Base-by-base conservation (phyloP, 345 rosid species). In the Arabis hirsuta region DNA sequence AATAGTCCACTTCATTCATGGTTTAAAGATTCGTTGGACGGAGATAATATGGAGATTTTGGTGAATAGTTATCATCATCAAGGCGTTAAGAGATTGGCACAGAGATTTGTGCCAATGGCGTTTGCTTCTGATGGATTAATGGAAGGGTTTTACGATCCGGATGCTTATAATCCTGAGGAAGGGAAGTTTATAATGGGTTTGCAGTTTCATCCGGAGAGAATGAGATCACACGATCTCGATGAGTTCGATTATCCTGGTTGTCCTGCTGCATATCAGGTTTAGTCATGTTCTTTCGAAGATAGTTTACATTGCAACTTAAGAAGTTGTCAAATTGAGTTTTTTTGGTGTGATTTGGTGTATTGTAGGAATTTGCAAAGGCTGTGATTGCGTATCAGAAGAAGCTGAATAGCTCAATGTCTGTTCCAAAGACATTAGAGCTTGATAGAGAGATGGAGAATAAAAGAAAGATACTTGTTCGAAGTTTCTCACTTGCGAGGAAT, bases 361-460 rank as follows among this genome's bases (percentile, higher is more conserved):
- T 77, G 75, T 76, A 91, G 96, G 97, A 88, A 69, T 90, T 90
- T 75, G 96, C 90, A 58, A 88, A 87, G 81, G 96, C 98, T 0
- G 98, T 90, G 63, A 73, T 84, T 60, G 84, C 90, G 4, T 90
- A 88, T 79, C 96, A 90, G 66, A 90, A 88, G 85, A 93, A 83
- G 85, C 77, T 87, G 12, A 86, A 82, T 14, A 81, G 79, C 67
- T 11, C 81, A 36, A 64, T 80, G 57, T 66, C 72, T 13, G 75
- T 86, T 38, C 82, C 86, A 7, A 81, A 76, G 72, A 81, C 86
- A 11, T 27, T 71, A 50, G 71, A 78, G 73, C 80, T 88, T 5
- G 77, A 90, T 62, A 55, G 45, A 59, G 96, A 83, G 59, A 85
- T 88, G 84, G 91, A 92, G 82, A 83, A 81, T 32, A 84, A 78